Evolutionary conservation across 331 rosid genomes (phyloP).

Genomic region (Pyracantha coccinea): DNA sequence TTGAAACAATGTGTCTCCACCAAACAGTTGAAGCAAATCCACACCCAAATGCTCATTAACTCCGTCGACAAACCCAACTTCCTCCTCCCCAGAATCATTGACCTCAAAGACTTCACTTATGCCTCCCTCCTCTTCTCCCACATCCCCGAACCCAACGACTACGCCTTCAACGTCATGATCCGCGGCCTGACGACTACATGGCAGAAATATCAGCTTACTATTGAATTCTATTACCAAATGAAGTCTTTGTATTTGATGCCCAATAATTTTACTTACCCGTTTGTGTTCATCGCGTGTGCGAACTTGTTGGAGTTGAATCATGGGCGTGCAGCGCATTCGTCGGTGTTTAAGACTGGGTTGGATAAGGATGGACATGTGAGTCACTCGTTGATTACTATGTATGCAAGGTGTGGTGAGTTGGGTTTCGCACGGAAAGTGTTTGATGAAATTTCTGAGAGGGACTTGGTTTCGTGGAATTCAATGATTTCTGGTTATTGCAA

Average conservation of each 20-base stretch:
- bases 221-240: constrained; percentile 47
- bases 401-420: constrained; percentile 39
- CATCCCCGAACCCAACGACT: constrained; percentile 45
- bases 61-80: constrained; percentile 55
- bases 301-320: constrained; percentile 23
- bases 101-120: constrained; percentile 46
- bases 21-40: constrained; percentile 43
- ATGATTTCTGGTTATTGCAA: constrained; percentile 63
- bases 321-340: constrained; percentile 43
- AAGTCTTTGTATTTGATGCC: constrained; percentile 29
- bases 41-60: constrained; percentile 56
- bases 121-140: constrained; percentile 44
- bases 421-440: constrained; percentile 58
- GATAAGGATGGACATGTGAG: constrained; percentile 36
- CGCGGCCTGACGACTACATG: constrained; percentile 70
- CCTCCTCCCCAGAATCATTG: constrained; percentile 48
- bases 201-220: constrained; percentile 41
- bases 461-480: constrained; percentile 74
- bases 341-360: constrained; percentile 45
- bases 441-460: constrained; percentile 54
- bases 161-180: constrained; percentile 70
- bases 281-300: constrained; percentile 64
- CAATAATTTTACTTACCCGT: constrained; percentile 63
- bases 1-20: constrained; percentile 41
- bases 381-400: constrained; percentile 66